Base-by-base conservation (phyloP, 345 rosid species). In the Hevea brasiliensis region DNA sequence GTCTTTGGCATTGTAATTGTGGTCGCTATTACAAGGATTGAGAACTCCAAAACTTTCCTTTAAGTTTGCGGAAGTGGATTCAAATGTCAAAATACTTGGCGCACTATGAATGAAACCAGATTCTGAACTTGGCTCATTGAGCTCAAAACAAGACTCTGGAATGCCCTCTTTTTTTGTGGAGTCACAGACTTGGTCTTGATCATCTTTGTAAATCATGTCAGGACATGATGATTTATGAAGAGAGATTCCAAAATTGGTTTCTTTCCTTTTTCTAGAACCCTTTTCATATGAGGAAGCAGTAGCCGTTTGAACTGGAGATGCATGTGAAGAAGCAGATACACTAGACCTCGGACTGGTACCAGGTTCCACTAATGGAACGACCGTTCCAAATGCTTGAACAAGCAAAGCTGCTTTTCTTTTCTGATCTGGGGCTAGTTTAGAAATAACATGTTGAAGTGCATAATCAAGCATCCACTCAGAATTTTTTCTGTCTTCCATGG, bases 11-110 rank as follows among this genome's bases (percentile, higher is more conserved):
- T 8, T 42, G 21, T 50, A 61, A 65, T 44, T 68, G 17, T 64
- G 55, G 23, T 74, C 69, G 57, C 48, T 51, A 14, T 71, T 70
- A 62, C 56, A 68, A 72, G 14, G 59, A 40, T 65, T 63, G 45
- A 65, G 55, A 26, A 66, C 82, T 60, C 18, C 70, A 70, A 69
- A 37, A 55, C 78, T 77, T 73, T 23, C 68, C 79, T 72, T 70
- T 69, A 62, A 65, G 27, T 55, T 67, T 57, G 61, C 55, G 32
- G 48, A 61, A 62, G 65, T 61, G 20, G 54, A 40, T 61, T 68
- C 69, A 24, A 79, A 51, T 7, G 63, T 62, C 6, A 61, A 40
- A n/a, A n/a, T 54, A 61, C 20, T 55, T 32, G 18, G 14, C 21
- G 50, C 57, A 70, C 47, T 35, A 35, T 57, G 17, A 56, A 3